Evolutionary conservation across 1,284 basidiomycete species (phyloP).

Genomic region (Papiliotrema laurentii): DNA sequence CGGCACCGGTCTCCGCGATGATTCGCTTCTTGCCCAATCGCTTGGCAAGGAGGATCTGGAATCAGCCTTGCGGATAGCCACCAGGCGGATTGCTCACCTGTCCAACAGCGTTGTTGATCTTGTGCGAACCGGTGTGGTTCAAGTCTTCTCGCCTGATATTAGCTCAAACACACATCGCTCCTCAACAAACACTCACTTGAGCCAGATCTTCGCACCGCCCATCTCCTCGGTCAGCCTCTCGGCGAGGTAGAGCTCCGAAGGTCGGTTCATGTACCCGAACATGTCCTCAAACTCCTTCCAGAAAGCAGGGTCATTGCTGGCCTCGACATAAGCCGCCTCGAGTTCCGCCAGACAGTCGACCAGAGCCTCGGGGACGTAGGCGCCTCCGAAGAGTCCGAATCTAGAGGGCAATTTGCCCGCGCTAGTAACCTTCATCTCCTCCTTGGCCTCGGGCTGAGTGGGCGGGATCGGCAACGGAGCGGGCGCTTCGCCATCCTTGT

Average conservation of each 20-base stretch:
- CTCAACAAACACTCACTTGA: conserved; percentile 65
- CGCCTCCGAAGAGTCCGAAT: conserved; percentile 94
- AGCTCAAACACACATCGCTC: conserved; percentile 6
- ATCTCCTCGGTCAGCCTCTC: conserved; percentile 69
- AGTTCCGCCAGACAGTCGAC: conserved; percentile 87
- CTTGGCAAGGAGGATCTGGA: conserved; percentile 80
- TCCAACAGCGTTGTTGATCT: conserved; percentile 93
- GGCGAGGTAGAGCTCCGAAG: conserved; percentile 66
- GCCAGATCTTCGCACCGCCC: conserved; percentile 91
- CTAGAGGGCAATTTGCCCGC: conserved; percentile 63
- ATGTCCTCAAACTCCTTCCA: conserved; percentile 86
- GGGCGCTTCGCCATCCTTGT: conserved; percentile 22
- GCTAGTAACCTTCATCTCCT: conserved; percentile 35
- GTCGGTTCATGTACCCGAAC: conserved; percentile 85
- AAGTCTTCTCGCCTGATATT: conserved; percentile 46
- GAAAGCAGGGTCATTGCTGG: conserved; percentile 83
- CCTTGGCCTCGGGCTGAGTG: conserved; percentile 21
- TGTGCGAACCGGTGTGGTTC: conserved; percentile 95
- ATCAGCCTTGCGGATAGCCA: not conserved
- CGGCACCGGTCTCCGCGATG: conserved; percentile 97
- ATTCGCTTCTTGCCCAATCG: conserved; percentile 93
- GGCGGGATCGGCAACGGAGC: conserved; percentile 43
- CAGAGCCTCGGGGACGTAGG: conserved; percentile 93
- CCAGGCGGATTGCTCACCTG: conserved; percentile 54
- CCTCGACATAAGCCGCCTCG: conserved; percentile 82